Evolutionary conservation across 2,329 filamentous ascomycete genomes (phyloP).

Genomic region (Scedosporium dehoogii): DNA sequence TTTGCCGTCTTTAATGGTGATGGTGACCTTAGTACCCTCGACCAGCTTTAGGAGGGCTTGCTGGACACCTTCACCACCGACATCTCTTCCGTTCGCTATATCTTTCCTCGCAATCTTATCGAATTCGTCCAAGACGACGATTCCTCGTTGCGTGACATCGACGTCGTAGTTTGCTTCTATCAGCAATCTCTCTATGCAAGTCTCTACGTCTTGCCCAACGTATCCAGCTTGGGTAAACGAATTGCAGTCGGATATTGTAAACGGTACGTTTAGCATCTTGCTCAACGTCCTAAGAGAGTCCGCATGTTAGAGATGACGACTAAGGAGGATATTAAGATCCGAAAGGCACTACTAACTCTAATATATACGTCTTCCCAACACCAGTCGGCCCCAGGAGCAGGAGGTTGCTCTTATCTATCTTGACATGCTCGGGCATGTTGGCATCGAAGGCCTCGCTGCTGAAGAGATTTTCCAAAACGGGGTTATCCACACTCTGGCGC

Average conservation of each 20-base stretch:
- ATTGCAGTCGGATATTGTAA: slow-evolving; percentile 92
- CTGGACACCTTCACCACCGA: slow-evolving; percentile 92
- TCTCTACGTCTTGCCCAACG: slow-evolving; percentile 95
- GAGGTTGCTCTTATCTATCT: slow-evolving; percentile 93
- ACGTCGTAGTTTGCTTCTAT: slow-evolving; percentile 87
- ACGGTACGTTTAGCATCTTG: slow-evolving; percentile 86
- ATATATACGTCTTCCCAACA: slow-evolving; percentile 92
- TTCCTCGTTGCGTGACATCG: slow-evolving; percentile 75
- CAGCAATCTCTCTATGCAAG: slow-evolving; percentile 81
- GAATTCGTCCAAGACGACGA: slow-evolving; percentile 92
- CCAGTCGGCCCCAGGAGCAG: slow-evolving; percentile 85
- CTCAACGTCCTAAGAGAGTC: slow-evolving; percentile 63
- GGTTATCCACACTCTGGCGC: slow-evolving; percentile 6
- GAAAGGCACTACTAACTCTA: slow-evolving; percentile 39
- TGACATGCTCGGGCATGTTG: slow-evolving; percentile 40
- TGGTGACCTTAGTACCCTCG: slow-evolving; percentile 85
- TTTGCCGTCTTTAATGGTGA: slow-evolving; percentile 75
- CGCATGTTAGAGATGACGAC: slow-evolving; percentile 12
- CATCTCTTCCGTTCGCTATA: slow-evolving; percentile 81
- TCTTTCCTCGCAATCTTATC: slow-evolving; percentile 93
- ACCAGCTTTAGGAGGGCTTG: slow-evolving; percentile 93
- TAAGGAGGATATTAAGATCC: neutral
- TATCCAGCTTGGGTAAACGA: slow-evolving; percentile 95
- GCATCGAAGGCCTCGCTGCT: slow-evolving; percentile 32
- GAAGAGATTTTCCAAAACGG: slow-evolving; percentile 32